These are phyloP conservation scores for Ilex paraguariensis DNA, from an alignment of 305 asterid genomes.

Conservation along the genomic window DNA sequence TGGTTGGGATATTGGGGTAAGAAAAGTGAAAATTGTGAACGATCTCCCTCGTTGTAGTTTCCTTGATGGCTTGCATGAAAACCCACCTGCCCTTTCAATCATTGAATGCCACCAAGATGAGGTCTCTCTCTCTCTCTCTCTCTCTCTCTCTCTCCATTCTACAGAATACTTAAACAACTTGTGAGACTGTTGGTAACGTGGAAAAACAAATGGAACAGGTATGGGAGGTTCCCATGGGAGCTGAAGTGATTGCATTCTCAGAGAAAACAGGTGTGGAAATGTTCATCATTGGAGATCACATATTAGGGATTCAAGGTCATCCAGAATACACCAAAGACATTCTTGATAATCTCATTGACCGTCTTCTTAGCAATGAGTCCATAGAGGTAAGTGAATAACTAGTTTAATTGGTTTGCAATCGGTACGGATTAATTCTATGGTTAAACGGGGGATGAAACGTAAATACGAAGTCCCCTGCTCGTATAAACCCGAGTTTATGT, in stretches of 20 bases:
- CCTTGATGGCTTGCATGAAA: constrained; percentile 25
- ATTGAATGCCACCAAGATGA: constrained; percentile 81
- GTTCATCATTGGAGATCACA: neutral
- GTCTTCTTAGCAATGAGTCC: neutral
- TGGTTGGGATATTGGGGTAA: constrained; percentile 85
- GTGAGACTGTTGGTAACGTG: neutral
- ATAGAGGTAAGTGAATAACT: neutral
- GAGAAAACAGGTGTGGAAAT: neutral
- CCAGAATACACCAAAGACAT: constrained; percentile 2
- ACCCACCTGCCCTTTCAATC: constrained; percentile 42
- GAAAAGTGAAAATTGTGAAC: constrained; percentile 40
- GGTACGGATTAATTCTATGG: too few relatives aligned
- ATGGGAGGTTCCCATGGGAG: constrained; percentile 1
- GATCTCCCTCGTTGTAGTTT: constrained; percentile 32
- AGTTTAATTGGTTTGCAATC: too few relatives aligned
- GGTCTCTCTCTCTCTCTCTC: constrained; percentile 22
- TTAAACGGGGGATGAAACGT: too few relatives aligned
- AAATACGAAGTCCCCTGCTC: too few relatives aligned
- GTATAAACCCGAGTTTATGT: too few relatives aligned
- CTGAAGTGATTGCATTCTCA: constrained; percentile 1
- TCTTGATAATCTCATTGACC: neutral
- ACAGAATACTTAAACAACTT: neutral
- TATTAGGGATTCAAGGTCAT: neutral
- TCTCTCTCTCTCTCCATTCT: neutral
- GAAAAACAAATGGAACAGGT: neutral